Evolutionary conservation across 2,329 filamentous ascomycete species (phyloP), one percentile per base, ranked within the genome.

Genomic region (Aciculosporium take): DNA sequence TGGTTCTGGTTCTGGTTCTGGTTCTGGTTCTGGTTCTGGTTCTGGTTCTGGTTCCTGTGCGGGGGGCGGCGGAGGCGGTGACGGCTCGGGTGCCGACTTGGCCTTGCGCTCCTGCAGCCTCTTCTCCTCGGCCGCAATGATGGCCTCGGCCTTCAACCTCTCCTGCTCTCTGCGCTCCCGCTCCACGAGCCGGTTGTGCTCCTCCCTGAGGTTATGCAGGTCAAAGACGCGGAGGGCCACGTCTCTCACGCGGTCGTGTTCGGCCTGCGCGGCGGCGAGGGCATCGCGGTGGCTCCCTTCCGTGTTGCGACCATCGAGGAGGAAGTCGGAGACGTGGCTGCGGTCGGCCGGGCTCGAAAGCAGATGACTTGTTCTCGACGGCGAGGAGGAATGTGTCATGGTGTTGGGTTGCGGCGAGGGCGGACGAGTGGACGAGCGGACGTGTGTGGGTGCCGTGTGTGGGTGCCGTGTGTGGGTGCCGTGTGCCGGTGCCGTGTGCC

Each of bases 181-280:
- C 33, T 64, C 61, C 21, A 61, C 41, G 35, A 72, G 62, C 10
- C 62, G 57, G 28, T 60, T 53, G 45, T 66, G 60, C 46, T 70
- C 62, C 46, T 68, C 59, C 39, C 67, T 56, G 13, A 68, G 51
- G 44, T 68, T 60, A 44, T 74, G 63, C 31, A 70, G 56, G 44
- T 69, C 59, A 42, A 64, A 69, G 6, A 67, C 67, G 13, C 64
- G 60, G 28, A 72, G 56, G 7, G 72, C 72, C 24, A 60, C 60
- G 41, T 68, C 60, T 23, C 71, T 69, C 9, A 89, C 71, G 23
- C 73, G 69, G 29, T 82, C 73, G 56, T 87, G 83, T 52, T 81
- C 73, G 12, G 68, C 67, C 37, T 75, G 74, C 4, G 80, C 80
- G 36, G 72, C 71, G 35, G 72, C 73, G 13, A 89, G 69, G 12